Evolutionary conservation across 768 basidiomycete species (phyloP), one percentile per base, ranked within the genome.

Genomic region (Serpula lacrymans): DNA sequence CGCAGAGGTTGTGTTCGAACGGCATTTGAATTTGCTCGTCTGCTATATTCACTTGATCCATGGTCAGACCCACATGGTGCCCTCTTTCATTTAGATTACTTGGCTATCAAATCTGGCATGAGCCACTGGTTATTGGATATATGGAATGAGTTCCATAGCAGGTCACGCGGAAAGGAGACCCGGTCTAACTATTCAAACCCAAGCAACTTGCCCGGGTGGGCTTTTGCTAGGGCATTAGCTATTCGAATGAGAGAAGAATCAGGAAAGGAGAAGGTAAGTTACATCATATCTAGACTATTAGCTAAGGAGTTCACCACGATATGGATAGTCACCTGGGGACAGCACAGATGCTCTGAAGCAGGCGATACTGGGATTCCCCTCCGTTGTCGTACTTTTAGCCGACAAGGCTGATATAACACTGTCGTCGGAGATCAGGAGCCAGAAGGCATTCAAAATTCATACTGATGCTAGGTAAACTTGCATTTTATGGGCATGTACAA

Each of bases 1-100:
- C 79, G 90, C n/a, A 70, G 95, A 28, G 96, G 95, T 1, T 90
- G 90, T 51, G 77, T 84, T 39, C 77, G 91, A 13, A 92, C 95
- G 0, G 80, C 91, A 0, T 95, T 96, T 60, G 92, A 96, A 56
- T 93, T 92, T 52, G 81, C 89, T 1, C 77, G 86, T n/a, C 72
- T 97, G 2, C 67, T 97, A 37, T 82, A 87, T 43, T 78, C 82
- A 7, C 72, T 98, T 1, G 92, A 96, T 55, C 90, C 94, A 0
- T 76, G 77, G 66, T 71, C 69, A n/a, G 93, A 95, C 52, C 94
- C 94, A 0, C 93, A 96, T 52, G 93, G 91, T 2, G 76, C 84
- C 1, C 64, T 85, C 2, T 67, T 93, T 10, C 84, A 90, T 53
- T 71, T 98, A 2, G 93, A 99, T 50, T 87, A 83, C 54, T 69